Base-by-base conservation (phyloP, 2,329 filamentous ascomycete species). In the Colletotrichum viniferum region DNA sequence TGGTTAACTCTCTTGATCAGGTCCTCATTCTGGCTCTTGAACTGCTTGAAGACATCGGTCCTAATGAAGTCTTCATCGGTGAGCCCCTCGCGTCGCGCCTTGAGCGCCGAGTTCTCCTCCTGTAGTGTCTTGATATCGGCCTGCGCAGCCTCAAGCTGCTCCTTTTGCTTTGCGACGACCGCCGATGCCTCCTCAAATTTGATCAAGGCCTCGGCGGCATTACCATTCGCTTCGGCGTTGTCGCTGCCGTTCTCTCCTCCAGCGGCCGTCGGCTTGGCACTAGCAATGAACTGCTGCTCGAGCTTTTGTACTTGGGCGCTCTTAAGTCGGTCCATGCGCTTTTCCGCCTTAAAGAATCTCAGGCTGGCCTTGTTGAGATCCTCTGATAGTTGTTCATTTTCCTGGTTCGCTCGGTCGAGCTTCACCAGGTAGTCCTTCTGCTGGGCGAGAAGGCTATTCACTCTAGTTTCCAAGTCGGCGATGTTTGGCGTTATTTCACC, bases 51-150 rank as follows among this genome's bases (percentile, higher is more conserved):
- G 4, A 98, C 90, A 80, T 98, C 96, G 6, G 96, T 98, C 73
- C 95, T 93, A 55, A 96, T 93, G 82, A 97, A 98, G 80, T 99
- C 97, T 77, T 99, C 97, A 80, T 99, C 97, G 0, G 94, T 94
- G 60, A 96, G 87, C 71, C 91, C 93, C 16, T 95, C 92, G 63
- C 94, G 88, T 82, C 93, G 89, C 18, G 87, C 85, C 80, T 89
- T 96, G 38, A 96, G 86, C 7, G 92, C 90, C 21, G 95, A 96
- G 58, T 98, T 91, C 80, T 98, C 95, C 77, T 96, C 93, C 38
- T 94, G 91, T 56, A 96, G 82, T 24, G 87, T 88, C 80, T 93
- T 93, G 79, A 95, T 95, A 79, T 98, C 95, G 3, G 91, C 88
- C 78, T 97, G 91, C 28, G 97, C 88, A 72, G 93, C 90, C 69